Conservation (phyloP, 345 rosid genomes). For the Eucalyptus melliodora region DNA sequence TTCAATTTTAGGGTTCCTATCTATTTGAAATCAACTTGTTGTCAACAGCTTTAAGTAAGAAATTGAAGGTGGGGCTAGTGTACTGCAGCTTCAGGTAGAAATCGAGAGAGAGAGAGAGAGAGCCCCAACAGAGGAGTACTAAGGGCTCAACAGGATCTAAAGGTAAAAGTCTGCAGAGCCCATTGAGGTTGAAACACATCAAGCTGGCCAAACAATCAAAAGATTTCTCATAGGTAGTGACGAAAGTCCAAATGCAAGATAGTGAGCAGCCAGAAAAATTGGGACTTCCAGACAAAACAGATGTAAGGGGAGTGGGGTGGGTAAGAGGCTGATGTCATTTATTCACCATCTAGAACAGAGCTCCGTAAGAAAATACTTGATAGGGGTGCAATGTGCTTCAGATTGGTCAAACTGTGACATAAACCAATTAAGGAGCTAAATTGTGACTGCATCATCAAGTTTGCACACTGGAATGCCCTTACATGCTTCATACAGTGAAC, state of each 20-base stretch:
- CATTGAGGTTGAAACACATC: neutral
- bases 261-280: neutral
- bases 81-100: neutral
- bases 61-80: neutral
- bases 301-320: neutral
- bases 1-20: neutral
- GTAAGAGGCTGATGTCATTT: neutral
- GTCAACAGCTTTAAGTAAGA: neutral
- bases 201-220: neutral
- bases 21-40: neutral
- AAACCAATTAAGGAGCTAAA: neutral
- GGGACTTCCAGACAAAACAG: neutral
- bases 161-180: neutral
- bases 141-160: neutral
- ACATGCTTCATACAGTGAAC: neutral
- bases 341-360: neutral
- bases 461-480: neutral
- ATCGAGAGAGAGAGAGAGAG: neutral
- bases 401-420: neutral
- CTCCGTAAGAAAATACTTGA: neutral
- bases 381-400: neutral
- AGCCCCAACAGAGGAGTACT: neutral
- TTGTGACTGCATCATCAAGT: neutral
- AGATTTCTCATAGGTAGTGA: neutral
- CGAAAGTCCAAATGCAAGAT: neutral